Evolutionary conservation across 768 basidiomycete genomes (phyloP), one percentile per base, ranked within the genome.

Genomic region (Russula lepida): DNA sequence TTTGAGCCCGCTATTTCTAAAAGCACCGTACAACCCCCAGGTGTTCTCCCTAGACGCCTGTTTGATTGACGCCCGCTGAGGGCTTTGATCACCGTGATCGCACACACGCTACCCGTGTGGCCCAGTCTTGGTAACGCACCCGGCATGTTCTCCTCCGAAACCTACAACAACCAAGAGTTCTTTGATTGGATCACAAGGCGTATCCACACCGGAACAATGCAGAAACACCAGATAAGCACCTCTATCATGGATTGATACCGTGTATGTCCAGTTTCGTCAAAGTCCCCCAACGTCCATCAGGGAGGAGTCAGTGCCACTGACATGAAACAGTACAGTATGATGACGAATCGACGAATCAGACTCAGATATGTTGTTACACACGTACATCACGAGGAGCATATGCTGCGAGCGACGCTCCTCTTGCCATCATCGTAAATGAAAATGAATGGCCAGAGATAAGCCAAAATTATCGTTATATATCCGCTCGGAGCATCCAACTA

Each of bases 31-130:
- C 37, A 11, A 11, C 5, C 35, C 3, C 3, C 30, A 9, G 35
- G 35, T 8, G 35, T 8, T 35, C 33, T 12, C 2, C 46, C 44
- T 4, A 12, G 4, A 19, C 4, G n/a, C 28, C 27, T 35, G 39
- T 43, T 58, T 51, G 57, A 51, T 58, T 51, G 57, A 51, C 49
- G 57, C 57, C 21, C 56, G 17, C 23, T 35, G 32, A 25, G 6
- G 46, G 15, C 39, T 49, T 39, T 2, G 19, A 27, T 39, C n/a
- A 19, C 19, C 32, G 17, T 35, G 58, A 47, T 55, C 53, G 28
- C 47, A 12, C n/a, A 33, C 19, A 15, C 4, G 47, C 39, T 15
- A 28, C 15, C 23, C 27, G 59, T 43, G 15, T 30, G 54, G 54
- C 19, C 48, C 28, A 12, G 48, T n/a, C 46, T 6, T 35, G 32